Evolutionary conservation across 2,329 filamentous ascomycete species (phyloP), one percentile per base, ranked within the genome.

Genomic region (Westerdykella sp.): DNA sequence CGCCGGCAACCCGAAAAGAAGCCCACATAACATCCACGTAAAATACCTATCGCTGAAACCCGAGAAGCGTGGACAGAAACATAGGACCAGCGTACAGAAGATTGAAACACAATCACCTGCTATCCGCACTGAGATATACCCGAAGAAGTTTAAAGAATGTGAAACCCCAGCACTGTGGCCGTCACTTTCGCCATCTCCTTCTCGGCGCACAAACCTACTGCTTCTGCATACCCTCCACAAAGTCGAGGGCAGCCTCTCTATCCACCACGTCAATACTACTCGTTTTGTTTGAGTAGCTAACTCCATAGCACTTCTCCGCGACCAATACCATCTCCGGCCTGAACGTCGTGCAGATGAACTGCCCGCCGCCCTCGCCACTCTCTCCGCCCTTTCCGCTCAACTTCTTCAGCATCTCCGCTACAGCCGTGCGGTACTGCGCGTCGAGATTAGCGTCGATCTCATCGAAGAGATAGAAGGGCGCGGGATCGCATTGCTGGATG

Each of bases 341-440:
- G 80, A 98, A 98, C 2, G 93, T 98, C 4, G 93, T 98, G 76
- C 93, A 97, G 68, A 98, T 98, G 65, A 98, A 98, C 67, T 98
- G 84, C 0, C 82, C 83, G 30, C 73, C 73, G 50, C 72, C 72
- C 14, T 67, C 68, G 47, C 71, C 69, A 3, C 62, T 63, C 37
- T 67, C 55, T 6, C 62, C 62, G 14, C 60, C 62, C 54, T 60
- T 68, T 38, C 69, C 67, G 25, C 56, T 65, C 38, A 64, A 61
- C 55, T 72, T 77, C 60, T 91, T 76, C 16, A 98, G 77, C 72
- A 97, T 87, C 44, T 87, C 79, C 2, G 93, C 93, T 10, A 98
- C 93, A 1, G 93, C 91, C 1, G 93, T 96, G 48, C 93, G 85
- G 73, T 98, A 98, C 69, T 98, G 93, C 1, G 93, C 90, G 66